These are phyloP conservation scores for Toxoplasma gondii DNA, from an alignment of 169 alveolate species.

Conservation along the genomic window DNA sequence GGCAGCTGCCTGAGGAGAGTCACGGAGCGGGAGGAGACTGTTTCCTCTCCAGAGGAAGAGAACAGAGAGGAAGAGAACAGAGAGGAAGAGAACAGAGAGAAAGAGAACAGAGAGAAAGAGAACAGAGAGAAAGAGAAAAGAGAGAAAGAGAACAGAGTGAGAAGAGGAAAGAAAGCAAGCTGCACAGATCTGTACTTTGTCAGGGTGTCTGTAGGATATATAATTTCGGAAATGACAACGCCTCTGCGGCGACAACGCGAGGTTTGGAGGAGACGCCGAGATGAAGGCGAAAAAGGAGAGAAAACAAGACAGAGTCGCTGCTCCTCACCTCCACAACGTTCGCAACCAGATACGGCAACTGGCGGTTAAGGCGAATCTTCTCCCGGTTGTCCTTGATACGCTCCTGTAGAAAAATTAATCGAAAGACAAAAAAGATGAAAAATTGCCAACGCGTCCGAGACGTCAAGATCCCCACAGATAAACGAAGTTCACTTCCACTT, in stretches of 20 bases:
- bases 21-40: too few relatives aligned
- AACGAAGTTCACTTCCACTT: too few relatives aligned
- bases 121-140: background rate
- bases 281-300: background rate
- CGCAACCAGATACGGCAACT: conserved; percentile 99
- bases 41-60: background rate
- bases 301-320: background rate
- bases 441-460: background rate
- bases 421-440: background rate
- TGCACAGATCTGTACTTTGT: too few relatives aligned
- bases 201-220: too few relatives aligned
- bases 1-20: too few relatives aligned
- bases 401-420: conserved; percentile 41
- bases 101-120: background rate
- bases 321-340: conserved; percentile 96
- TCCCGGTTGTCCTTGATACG: conserved; percentile 82
- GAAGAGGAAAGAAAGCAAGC: background rate
- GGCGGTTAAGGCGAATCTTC: conserved; percentile 95
- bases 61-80: background rate
- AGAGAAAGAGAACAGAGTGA: background rate
- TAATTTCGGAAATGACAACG: too few relatives aligned
- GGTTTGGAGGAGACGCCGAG: background rate
- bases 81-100: background rate
- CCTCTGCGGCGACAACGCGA: too few relatives aligned
- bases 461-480: too few relatives aligned